Evolutionary conservation across 2,329 filamentous ascomycete genomes (phyloP), one percentile per base, ranked within the genome.

Genomic region (Paramyrothecium roridum): DNA sequence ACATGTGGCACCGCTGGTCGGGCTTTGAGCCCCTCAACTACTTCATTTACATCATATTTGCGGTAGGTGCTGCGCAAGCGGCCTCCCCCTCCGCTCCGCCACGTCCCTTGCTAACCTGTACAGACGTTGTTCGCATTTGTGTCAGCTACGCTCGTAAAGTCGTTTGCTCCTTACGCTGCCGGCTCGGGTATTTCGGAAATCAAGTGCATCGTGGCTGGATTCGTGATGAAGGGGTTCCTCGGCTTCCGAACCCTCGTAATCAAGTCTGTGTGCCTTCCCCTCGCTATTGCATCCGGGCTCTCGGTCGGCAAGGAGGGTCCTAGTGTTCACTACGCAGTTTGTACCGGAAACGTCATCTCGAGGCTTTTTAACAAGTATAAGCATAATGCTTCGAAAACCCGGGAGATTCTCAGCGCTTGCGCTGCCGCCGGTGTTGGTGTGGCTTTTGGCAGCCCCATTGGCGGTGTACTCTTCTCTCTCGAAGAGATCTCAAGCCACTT

Each of bases 401-500:
- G 95, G 54, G 95, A 99, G 75, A 96, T 99, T 23, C 76, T 99
- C 61, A 97, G 91, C 65, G 95, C 95, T 23, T 96, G 91, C 60
- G 95, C 95, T 23, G 95, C 93, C 37, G 93, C 95, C 3, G 95
- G 95, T 55, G 95, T 99, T 3, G 95, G 90, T 2, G 95, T 99
- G 30, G 95, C 95, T 21, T 99, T 99, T 71, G 95, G 95, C 58
- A 96, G 92, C 75, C 95, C 95, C 1, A 99, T 99, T 59, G 95
- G 95, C 53, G 95, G 95, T 19, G 95, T 99, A 2, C 76, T 99
- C 17, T 99, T 99, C 76, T 97, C 93, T 3, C 78, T 99, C 8
- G 95, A 99, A 76, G 95, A 99, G 78, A 97, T 99, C 89, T 93
- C 93, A 17, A 96, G 87, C 56, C 89, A 96, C 67, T 99, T 99